Evolutionary conservation across 129 eudicot genomes (phyloP), one percentile per base, ranked within the genome.

Genomic region (Centrapalus pauciflorus): DNA sequence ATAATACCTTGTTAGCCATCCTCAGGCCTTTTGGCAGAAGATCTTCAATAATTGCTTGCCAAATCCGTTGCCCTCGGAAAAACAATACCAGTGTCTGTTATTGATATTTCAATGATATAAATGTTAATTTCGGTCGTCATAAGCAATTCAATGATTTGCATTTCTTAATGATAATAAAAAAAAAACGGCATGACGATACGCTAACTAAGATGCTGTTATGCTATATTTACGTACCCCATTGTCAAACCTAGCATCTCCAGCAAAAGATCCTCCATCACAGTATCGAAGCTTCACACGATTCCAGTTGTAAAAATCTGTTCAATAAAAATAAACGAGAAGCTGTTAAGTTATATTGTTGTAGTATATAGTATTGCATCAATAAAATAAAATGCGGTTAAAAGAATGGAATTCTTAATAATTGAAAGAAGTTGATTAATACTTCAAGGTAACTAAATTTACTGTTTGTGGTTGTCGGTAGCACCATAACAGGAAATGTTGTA

Each of bases 271-370:
- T 50, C 99, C 99, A 29, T 93, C 99, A 14, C 99, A 93, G 63
- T 93, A 93, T 77, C 99, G 80, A 54, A 93, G 75, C 95, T 93
- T 93, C 70, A 93, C 99, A 1, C 99, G 99, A 62, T 93, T 93
- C 99, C 99, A 93, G 71, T 89, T 86, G 92, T 93, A 88, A 77
- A 93, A 93, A 75, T 93, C 99, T 93, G 92, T 33, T 38, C 54
- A 56, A n/a, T n/a, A n/a, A n/a, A n/a, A n/a, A n/a, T n/a, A n/a
- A n/a, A n/a, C n/a, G n/a, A n/a, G n/a, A n/a, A n/a, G n/a, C n/a
- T n/a, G n/a, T n/a, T n/a, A n/a, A n/a, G n/a, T n/a, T n/a, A n/a
- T n/a, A n/a, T n/a, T n/a, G n/a, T n/a, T n/a, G n/a, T n/a, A n/a
- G n/a, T n/a, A n/a, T n/a, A n/a, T n/a, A n/a, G n/a, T n/a, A n/a